A percentile compares a stretch with the other conserved stretches of the same genome.
Conservation (phyloP, 2,329 filamentous ascomycete species). For the Neofusicoccum umdonicola region DNA sequence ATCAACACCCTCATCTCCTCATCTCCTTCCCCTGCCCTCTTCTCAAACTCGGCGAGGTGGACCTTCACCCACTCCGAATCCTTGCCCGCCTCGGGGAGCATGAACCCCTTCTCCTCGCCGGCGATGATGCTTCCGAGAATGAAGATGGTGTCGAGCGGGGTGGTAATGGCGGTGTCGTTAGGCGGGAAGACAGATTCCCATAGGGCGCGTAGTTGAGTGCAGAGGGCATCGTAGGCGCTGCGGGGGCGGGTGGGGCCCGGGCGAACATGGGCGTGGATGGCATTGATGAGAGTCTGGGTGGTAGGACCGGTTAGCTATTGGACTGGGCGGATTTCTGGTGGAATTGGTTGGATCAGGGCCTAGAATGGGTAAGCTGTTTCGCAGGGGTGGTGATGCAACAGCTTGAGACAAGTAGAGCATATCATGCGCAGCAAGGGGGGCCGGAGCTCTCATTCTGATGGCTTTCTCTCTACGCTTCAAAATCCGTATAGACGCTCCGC, state of each 20-base stretch:
- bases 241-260: conserved; percentile 19
- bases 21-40: conserved; percentile 24
- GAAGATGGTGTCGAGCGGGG: conserved; percentile 27
- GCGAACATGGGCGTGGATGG: conserved; percentile 26
- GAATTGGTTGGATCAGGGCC: conserved; percentile 23
- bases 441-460: too few species aligned
- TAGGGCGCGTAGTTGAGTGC: conserved; percentile 16
- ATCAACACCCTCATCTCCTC: conserved; percentile 24
- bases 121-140: conserved; percentile 28
- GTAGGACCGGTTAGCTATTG: too few species aligned
- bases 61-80: conserved; percentile 27
- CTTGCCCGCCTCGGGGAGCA: conserved; percentile 24
- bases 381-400: too few species aligned
- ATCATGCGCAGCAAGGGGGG: too few species aligned
- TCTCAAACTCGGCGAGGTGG: conserved; percentile 26
- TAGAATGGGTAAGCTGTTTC: neutral
- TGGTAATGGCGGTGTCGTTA: neutral
- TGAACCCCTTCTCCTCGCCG: conserved; percentile 28
- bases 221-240: conserved; percentile 20
- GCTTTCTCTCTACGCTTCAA: too few species aligned
- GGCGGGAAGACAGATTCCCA: conserved; percentile 22
- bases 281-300: conserved; percentile 20
- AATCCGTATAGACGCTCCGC: too few species aligned
- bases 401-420: too few species aligned
- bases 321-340: conserved; percentile 23